Evolutionary conservation across 192 early-diverging fungal genomes (phyloP), one percentile per base, ranked within the genome.

Genomic region (Umbelopsis ramanniana): DNA sequence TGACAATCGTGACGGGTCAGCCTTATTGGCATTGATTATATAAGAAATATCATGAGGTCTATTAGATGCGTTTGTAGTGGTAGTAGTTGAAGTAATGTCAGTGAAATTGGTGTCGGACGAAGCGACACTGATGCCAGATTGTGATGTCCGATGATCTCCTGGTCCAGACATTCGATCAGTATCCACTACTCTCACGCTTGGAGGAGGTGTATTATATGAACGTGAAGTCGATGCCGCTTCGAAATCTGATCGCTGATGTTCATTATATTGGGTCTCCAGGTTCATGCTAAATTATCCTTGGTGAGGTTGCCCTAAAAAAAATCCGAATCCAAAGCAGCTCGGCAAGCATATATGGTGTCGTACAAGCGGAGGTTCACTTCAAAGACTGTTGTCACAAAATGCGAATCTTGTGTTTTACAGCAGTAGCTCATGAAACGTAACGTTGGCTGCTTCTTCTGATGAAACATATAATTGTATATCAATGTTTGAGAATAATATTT

Each of bases 61-160:
- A 35, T 63, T 63, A 19, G 57, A 63, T 37, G 57, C 57, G 8
- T 22, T 29, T 22, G 57, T 63, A 6, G 57, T 63, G 6, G 57
- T 63, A 2, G 57, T 63, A 35, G 57, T 63, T 29, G 57, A 11
- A 5, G 57, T 63, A 19, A 63, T 63, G 17, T 29, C 57, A n/a
- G 57, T 63, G 5, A 63, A 63, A n/a, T 63, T 63, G 24, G 57
- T 63, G 33, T 63, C 57, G 57, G 57, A 63, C 24, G 57, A 63
- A 17, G 57, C 57, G 11, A 63, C 15, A 63, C 57, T 63, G 17
- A 63, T 37, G 33, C 29, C 57, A n/a, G 57, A 63, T 11, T 35
- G 57, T 17, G 57, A 63, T 63, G 57, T 37, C 11, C 26, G 57
- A 29, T 35, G 57, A 63, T 63, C 33, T 11, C 19, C 33, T 38